Percentiles rank a stretch among this genome's conserved stretches.
Conservation (phyloP, 2,329 filamentous ascomycete genomes). For the Rhytidhysteron rufulum region DNA sequence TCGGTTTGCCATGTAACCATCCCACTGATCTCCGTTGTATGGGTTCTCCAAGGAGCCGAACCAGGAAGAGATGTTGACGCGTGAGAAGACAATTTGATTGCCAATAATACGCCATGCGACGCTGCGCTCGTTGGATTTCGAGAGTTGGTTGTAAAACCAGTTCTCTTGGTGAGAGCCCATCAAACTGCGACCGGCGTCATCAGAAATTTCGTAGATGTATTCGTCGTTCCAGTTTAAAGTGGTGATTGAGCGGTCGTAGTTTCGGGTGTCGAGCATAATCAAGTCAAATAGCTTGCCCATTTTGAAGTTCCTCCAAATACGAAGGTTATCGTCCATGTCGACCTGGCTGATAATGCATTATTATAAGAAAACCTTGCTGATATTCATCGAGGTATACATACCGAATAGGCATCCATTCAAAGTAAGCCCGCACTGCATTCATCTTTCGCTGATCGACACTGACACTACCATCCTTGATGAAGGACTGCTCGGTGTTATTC, state of each 20-base stretch:
- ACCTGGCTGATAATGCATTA: conserved; percentile 37
- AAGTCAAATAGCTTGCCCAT: conserved; percentile 39
- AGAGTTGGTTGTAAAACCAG: conserved; percentile 53
- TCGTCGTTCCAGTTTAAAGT: conserved; percentile 50
- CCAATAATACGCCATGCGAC: conserved; percentile 67
- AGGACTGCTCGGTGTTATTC: conserved; percentile 44
- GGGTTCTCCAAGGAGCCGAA: conserved; percentile 37
- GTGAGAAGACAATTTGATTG: conserved; percentile 53
- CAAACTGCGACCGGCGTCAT: conserved; percentile 62
- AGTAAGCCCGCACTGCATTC: conserved; percentile 44
- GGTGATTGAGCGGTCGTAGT: conserved; percentile 36
- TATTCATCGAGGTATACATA: not conserved
- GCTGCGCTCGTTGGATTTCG: conserved; percentile 54
- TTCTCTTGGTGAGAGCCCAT: conserved; percentile 70
- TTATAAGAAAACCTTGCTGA: too few relatives aligned
- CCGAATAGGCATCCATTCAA: conserved; percentile 33
- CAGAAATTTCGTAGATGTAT: conserved; percentile 57
- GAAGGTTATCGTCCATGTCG: conserved; percentile 42
- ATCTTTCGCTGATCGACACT: conserved; percentile 44
- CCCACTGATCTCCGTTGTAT: conserved; percentile 55
- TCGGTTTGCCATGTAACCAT: conserved; percentile 63
- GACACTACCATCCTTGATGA: conserved; percentile 36
- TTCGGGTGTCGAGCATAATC: conserved; percentile 40
- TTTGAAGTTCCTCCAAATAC: conserved; percentile 39
- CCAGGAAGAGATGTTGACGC: conserved; percentile 21